These are phyloP conservation scores for Termitomyces titanicus DNA, from an alignment of 768 basidiomycete species.

Conservation along the genomic window DNA sequence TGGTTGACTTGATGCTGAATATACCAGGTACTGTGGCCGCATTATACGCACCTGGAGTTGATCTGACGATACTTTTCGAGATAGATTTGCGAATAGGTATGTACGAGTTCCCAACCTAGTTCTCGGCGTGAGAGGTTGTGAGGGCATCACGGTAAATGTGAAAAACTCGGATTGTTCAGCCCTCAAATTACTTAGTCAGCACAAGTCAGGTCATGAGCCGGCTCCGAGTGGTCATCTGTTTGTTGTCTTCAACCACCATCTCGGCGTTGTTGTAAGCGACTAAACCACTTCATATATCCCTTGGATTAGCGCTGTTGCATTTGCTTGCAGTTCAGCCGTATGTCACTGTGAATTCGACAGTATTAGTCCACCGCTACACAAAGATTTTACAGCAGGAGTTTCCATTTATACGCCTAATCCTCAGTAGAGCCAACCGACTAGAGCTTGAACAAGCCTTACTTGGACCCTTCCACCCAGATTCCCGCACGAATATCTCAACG, in stretches of 20 bases:
- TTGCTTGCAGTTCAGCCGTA: conserved; percentile 10
- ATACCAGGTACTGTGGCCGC: no score
- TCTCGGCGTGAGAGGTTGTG: no score
- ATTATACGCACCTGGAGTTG: no score
- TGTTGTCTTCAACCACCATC: conserved; percentile 10
- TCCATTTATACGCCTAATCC: not conserved
- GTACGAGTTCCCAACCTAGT: no score
- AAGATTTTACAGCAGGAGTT: conserved; percentile 16
- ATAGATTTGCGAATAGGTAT: no score
- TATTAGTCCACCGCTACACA: conserved; percentile 11
- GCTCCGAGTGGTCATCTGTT: not conserved
- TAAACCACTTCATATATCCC: not conserved
- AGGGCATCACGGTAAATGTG: no score
- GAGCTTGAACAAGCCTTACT: conserved; percentile 2
- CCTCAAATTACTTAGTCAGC: conserved; percentile 5
- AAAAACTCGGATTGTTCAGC: no score
- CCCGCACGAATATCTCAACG: conserved; percentile 22
- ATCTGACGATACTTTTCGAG: no score
- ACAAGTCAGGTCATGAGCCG: not conserved
- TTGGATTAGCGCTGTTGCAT: conserved; percentile 4
- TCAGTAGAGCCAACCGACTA: not conserved
- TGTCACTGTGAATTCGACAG: conserved; percentile 13
- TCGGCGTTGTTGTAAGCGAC: conserved; percentile 8
- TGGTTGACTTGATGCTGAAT: no score
- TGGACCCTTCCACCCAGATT: conserved; percentile 2